phyloP scores from a whole-genome alignment of 2,329 filamentous ascomycete species.

The Colletotrichum melonis region DNA sequence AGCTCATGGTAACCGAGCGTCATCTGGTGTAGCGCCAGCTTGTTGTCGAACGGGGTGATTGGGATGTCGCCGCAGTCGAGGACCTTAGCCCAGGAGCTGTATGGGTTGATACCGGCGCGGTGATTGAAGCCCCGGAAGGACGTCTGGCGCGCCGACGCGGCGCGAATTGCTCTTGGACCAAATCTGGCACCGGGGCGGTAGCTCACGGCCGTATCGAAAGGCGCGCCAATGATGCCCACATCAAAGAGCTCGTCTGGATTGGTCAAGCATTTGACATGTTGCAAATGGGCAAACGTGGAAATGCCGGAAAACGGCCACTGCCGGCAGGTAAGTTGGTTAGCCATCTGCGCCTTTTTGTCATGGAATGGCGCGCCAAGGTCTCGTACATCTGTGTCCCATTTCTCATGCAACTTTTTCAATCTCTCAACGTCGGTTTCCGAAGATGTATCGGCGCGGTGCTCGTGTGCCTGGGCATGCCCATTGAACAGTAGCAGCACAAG shows the following conservation, averaged over 20 bases:
- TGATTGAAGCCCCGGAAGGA: constrained; percentile 83
- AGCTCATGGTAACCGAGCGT: constrained; percentile 82
- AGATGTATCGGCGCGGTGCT: too few species aligned
- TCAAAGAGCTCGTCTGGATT: constrained; percentile 73
- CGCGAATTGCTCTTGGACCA: constrained; percentile 87
- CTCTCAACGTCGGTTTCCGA: too few species aligned
- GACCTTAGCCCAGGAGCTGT: constrained; percentile 80
- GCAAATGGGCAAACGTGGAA: constrained; percentile 78
- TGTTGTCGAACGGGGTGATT: constrained; percentile 87
- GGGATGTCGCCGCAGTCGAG: constrained; percentile 93
- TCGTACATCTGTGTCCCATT: too few species aligned
- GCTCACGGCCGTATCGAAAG: constrained; percentile 79
- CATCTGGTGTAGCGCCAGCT: constrained; percentile 85
- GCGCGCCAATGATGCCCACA: constrained; percentile 78
- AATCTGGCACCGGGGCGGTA: constrained; percentile 82
- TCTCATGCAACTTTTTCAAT: too few species aligned
- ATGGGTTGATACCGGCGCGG: constrained; percentile 85
- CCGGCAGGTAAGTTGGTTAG: too few species aligned
- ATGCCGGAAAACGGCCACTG: constrained; percentile 72
- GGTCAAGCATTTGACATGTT: constrained; percentile 76
- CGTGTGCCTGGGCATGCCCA: too few species aligned
- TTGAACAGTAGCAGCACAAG: too few species aligned
- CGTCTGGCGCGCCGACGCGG: constrained; percentile 84
- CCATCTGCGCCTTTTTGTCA: too few species aligned
- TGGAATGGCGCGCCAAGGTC: too few species aligned